Base-by-base conservation (phyloP, 768 basidiomycete genomes). In the Psilocybe tampanensis region DNA sequence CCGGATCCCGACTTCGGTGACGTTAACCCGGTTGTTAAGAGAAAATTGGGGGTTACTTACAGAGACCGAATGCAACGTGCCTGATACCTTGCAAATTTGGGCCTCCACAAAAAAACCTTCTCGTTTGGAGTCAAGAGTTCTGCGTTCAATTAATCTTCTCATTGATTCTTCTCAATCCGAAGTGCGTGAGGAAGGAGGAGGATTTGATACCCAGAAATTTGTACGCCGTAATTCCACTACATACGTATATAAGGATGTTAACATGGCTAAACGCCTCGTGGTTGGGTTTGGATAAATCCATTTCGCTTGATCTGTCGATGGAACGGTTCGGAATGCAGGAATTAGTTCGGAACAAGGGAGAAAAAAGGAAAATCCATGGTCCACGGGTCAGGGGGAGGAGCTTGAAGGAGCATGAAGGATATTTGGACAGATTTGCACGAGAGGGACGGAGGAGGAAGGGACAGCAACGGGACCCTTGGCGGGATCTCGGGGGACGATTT, bases 401-500 rank as follows among this genome's bases (percentile, higher is more conserved):
- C 4, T 6, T 17, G 29, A 29, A 29, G 5, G 29, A 29, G n/a
- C n/a, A n/a, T n/a, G n/a, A n/a, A n/a, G n/a, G n/a, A n/a, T n/a
- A n/a, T n/a, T n/a, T n/a, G n/a, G n/a, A n/a, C n/a, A n/a, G 4
- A 29, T 29, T 29, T 29, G 29, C 9, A 29, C n/a, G 15, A 47
- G 23, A 47, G 23, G 45, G 45, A 24, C 45, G 15, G 24, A 47
- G 23, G 22, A 33, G 36, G 36, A 48, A 26, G 47, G n/a, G 47
- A 48, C 29, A 48, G 26, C 47, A 55, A 52, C 29, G 22, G 22
- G 19, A 36, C 47, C n/a, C 58, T 47, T 51, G 48, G 36, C 36
- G 45, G 43, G 49, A 34, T 53, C 41, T 34, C 50, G 48, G 39
- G n/a, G 58, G 52, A 54, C 52, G 39, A 47, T 21, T 39, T 49